These are phyloP conservation scores for Fragaria iinumae DNA, from an alignment of 306 rosid genomes.

Conservation along the genomic window DNA sequence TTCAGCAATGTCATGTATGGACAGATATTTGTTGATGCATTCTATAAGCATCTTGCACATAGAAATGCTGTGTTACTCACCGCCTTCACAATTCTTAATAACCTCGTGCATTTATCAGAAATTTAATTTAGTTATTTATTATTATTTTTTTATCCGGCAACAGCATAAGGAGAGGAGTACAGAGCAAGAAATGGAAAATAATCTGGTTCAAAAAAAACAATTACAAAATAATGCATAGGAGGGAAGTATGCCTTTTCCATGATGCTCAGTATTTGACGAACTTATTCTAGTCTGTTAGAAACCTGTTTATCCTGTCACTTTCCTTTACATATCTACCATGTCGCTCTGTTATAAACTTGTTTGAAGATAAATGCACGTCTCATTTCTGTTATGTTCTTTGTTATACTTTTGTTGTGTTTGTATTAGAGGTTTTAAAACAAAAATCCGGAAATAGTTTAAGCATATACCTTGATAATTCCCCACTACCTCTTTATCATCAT, in stretches of 20 bases:
- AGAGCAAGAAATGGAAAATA: not conserved
- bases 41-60: not conserved
- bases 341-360: not conserved
- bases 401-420: not conserved
- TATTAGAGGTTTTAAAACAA: not conserved
- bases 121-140: not conserved
- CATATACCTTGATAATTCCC: conserved; percentile 2
- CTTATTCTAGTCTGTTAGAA: conserved; percentile 9
- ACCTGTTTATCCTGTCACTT: not conserved
- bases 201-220: not conserved
- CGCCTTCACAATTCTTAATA: not conserved
- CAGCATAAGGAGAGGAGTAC: not conserved
- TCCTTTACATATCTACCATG: conserved; percentile 5
- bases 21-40: not conserved
- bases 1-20: not conserved
- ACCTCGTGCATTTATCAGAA: not conserved
- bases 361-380: not conserved
- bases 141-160: not conserved
- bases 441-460: not conserved
- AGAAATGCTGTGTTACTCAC: not conserved
- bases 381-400: not conserved
- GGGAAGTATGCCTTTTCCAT: not conserved
- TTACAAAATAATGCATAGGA: not conserved
- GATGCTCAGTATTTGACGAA: not conserved
- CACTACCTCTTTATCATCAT: not conserved